These are phyloP conservation scores for Phytophthora sojae DNA, from an alignment of 352 stramenopile species.

Conservation along the genomic window DNA sequence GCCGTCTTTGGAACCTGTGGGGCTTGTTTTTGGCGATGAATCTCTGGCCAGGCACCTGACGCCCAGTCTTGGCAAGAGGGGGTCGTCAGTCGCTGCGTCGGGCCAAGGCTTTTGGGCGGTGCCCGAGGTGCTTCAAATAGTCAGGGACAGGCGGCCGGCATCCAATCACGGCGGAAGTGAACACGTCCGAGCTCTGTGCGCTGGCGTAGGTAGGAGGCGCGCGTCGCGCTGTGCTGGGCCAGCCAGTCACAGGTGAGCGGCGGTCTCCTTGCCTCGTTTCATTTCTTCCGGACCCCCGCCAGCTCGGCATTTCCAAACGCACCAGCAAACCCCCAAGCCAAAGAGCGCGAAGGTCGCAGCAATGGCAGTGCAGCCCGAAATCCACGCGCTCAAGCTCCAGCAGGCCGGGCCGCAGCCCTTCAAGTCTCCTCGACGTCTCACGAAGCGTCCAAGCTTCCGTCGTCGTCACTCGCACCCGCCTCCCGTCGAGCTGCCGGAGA, in stretches of 20 bases:
- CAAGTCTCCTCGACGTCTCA: constrained; percentile 27
- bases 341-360: background rate
- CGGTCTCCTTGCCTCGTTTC: constrained; percentile 28
- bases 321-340: constrained; percentile 7
- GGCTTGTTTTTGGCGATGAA: constrained; percentile 8
- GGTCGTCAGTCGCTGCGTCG: background rate
- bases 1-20: background rate
- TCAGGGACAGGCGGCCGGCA: constrained; percentile 22
- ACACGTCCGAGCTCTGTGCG: constrained; percentile 16
- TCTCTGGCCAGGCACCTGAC: background rate
- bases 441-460: constrained; percentile 32
- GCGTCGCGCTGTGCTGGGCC: constrained; percentile 5
- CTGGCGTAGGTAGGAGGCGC: constrained; percentile 16
- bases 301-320: constrained; percentile 32
- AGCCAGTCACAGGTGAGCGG: constrained; percentile 10
- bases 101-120: background rate
- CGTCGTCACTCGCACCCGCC: constrained; percentile 19
- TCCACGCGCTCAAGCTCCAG: constrained; percentile 27
- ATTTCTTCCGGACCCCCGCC: constrained; percentile 10
- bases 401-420: constrained; percentile 12
- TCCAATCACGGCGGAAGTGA: constrained; percentile 30
- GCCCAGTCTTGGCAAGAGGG: background rate
- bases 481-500: constrained; percentile 34
- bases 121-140: constrained; percentile 21
- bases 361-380: constrained; percentile 34